These are phyloP conservation scores for Penicillium sp. DNA, from an alignment of 2,329 filamentous ascomycete species.

Conservation along the genomic window DNA sequence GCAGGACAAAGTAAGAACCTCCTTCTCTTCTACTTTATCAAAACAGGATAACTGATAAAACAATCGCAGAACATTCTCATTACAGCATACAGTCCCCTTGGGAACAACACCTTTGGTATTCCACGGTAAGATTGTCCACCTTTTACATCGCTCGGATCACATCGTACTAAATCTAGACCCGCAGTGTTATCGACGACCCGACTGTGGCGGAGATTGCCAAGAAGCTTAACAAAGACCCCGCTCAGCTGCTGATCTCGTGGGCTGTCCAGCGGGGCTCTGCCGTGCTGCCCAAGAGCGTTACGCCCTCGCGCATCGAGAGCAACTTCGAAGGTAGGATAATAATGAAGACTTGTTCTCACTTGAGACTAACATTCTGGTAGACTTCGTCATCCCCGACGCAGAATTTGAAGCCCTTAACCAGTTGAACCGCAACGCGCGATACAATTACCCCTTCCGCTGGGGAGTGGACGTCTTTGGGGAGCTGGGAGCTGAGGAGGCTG, in stretches of 20 bases:
- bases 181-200: conserved; percentile 60
- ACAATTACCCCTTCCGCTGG: conserved; percentile 40
- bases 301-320: conserved; percentile 50
- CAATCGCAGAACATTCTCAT: conserved; percentile 45
- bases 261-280: conserved; percentile 55
- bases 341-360: background rate
- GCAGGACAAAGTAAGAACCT: conserved; percentile 48
- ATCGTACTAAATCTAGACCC: conserved; percentile 8
- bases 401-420: conserved; percentile 36
- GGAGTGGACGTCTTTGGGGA: conserved; percentile 41
- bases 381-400: conserved; percentile 35
- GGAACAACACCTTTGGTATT: conserved; percentile 43
- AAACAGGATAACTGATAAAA: background rate
- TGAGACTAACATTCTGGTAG: conserved; percentile 11
- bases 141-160: background rate
- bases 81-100: conserved; percentile 63
- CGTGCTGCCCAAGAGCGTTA: conserved; percentile 58
- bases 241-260: conserved; percentile 57
- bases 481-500: conserved; percentile 33
- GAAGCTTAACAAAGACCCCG: conserved; percentile 60
- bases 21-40: background rate
- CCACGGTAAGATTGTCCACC: conserved; percentile 24
- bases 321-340: conserved; percentile 45
- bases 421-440: conserved; percentile 38
- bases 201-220: conserved; percentile 62